Percentiles rank a stretch among this genome's conserved stretches.
Conservation (phyloP, 1,284 basidiomycete genomes). For the Apiotrichum porosum region DNA sequence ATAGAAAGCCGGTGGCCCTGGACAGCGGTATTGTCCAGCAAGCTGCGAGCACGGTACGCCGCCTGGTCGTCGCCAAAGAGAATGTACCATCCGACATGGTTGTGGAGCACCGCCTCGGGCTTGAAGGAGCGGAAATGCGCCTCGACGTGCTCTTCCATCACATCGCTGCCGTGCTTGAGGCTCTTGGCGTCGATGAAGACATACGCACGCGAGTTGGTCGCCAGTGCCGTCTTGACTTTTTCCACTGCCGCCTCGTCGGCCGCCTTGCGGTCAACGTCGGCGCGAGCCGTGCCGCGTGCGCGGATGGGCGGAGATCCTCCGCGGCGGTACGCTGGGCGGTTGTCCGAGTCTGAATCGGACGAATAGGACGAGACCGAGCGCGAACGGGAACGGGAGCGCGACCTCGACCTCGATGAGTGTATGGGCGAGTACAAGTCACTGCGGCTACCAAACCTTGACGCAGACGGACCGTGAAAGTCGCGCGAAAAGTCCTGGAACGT, state of each 20-base stretch:
- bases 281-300: conserved; percentile 12
- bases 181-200: conserved; percentile 37
- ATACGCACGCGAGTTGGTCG: conserved; percentile 33
- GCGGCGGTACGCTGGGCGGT: conserved; percentile 22
- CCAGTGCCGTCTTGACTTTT: conserved; percentile 27
- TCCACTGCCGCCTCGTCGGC: conserved; percentile 27
- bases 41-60: conserved; percentile 26
- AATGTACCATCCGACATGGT: conserved; percentile 41
- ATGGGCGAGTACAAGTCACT: conserved; percentile 14
- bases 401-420: conserved; percentile 11
- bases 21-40: conserved; percentile 36
- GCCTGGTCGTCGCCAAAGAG: conserved; percentile 34
- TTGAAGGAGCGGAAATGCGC: conserved; percentile 45
- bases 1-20: conserved; percentile 30
- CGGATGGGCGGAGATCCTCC: conserved; percentile 6
- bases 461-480: conserved; percentile 6
- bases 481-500: conserved; percentile 15
- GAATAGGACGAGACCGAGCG: conserved; percentile 14
- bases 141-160: conserved; percentile 29
- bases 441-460: not conserved
- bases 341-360: conserved; percentile 32
- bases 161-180: conserved; percentile 19
- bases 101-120: conserved; percentile 35
- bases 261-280: conserved; percentile 18
- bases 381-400: conserved; percentile 22